A percentile compares a stretch with the other conserved stretches of the same genome.
Evolutionary conservation across 2,329 filamentous ascomycete genomes (phyloP).

Genomic region (Xylariaceae sp.): DNA sequence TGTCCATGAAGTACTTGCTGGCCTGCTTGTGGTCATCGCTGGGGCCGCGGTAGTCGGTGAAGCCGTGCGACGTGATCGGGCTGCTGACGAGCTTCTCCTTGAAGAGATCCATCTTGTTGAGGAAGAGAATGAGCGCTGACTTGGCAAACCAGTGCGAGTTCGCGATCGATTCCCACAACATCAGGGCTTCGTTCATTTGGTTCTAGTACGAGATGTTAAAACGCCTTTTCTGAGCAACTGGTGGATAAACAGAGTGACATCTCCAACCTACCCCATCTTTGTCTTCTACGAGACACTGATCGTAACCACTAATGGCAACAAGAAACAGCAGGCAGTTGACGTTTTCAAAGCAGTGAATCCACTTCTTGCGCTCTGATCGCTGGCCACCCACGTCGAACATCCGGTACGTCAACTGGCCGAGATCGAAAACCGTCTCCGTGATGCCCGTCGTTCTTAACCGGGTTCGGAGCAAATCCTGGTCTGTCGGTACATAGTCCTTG

Average conservation of each 20-base stretch:
- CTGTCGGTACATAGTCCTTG: slow-evolving; percentile 77
- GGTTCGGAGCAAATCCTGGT: slow-evolving; percentile 90
- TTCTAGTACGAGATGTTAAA: slow-evolving; percentile 48
- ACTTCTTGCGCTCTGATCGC: slow-evolving; percentile 90
- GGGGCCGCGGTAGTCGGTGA: slow-evolving; percentile 72
- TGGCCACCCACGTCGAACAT: slow-evolving; percentile 97
- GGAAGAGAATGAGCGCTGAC: slow-evolving; percentile 75
- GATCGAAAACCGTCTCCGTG: slow-evolving; percentile 88
- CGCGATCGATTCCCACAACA: slow-evolving; percentile 81
- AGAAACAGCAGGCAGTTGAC: slow-evolving; percentile 89
- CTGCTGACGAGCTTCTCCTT: slow-evolving; percentile 67
- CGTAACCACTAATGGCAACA: slow-evolving; percentile 92
- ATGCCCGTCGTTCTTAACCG: slow-evolving; percentile 90
- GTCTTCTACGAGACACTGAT: slow-evolving; percentile 93
- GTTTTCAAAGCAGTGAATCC: slow-evolving; percentile 95
- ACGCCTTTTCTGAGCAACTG: not conserved
- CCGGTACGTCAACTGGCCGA: slow-evolving; percentile 86
- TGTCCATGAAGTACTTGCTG: slow-evolving; percentile 76
- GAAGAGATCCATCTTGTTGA: slow-evolving; percentile 86
- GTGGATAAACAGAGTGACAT: not conserved
- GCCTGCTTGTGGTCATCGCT: slow-evolving; percentile 67
- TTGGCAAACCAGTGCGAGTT: slow-evolving; percentile 84
- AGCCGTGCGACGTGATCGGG: slow-evolving; percentile 67
- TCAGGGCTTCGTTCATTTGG: slow-evolving; percentile 85
- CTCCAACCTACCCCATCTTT: slow-evolving; percentile 74